Evolutionary conservation across 2,329 filamentous ascomycete genomes (phyloP).

Genomic region (Dactylellina parvicollis): DNA sequence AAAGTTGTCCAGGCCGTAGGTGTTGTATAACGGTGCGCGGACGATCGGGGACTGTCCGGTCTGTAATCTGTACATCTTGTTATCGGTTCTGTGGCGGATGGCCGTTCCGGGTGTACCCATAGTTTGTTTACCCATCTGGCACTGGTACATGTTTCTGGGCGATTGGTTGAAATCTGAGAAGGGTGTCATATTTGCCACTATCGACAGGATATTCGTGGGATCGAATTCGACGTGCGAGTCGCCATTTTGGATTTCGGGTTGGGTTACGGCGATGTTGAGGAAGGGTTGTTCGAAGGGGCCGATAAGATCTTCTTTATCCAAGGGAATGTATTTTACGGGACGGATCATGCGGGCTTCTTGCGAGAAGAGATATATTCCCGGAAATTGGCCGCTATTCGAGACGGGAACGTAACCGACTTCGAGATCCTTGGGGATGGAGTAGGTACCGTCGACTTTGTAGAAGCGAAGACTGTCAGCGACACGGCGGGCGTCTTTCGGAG

Average conservation of each 20-base stretch:
- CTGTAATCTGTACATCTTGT: slow-evolving; percentile 94
- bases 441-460: slow-evolving; percentile 91
- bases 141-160: slow-evolving; percentile 98
- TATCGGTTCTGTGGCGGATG: slow-evolving; percentile 87
- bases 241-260: slow-evolving; percentile 85
- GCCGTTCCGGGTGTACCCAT: slow-evolving; percentile 96
- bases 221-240: slow-evolving; percentile 92
- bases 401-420: slow-evolving; percentile 92
- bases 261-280: slow-evolving; percentile 96
- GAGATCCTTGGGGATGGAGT: slow-evolving; percentile 81
- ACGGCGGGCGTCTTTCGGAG: slow-evolving; percentile 79
- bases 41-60: slow-evolving; percentile 96
- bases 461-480: slow-evolving; percentile 88
- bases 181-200: slow-evolving; percentile 97
- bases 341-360: slow-evolving; percentile 85
- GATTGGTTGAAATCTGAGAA: slow-evolving; percentile 99
- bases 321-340: slow-evolving; percentile 88
- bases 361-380: slow-evolving; percentile 92
- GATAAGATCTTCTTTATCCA: slow-evolving; percentile 86
- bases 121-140: slow-evolving; percentile 99
- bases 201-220: slow-evolving; percentile 95
- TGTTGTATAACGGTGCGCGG: slow-evolving; percentile 89
- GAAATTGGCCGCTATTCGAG: slow-evolving; percentile 91
- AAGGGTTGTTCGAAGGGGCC: slow-evolving; percentile 96
- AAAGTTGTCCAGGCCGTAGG: slow-evolving; percentile 97